These are phyloP conservation scores for Vitis hybrid DNA, from an alignment of 177 flowering plant species.

Conservation along the genomic window DNA sequence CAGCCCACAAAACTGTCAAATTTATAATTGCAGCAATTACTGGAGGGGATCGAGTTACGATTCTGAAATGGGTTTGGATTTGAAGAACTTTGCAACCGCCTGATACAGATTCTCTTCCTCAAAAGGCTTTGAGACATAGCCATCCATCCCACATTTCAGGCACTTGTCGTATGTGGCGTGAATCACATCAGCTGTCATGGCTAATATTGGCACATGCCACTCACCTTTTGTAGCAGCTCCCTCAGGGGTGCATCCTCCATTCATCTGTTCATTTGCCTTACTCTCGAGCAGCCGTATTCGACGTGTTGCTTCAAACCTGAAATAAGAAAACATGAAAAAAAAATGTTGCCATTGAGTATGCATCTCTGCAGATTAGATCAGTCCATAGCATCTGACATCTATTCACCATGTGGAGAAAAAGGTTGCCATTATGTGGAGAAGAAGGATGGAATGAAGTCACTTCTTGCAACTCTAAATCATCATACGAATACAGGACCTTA, in stretches of 20 bases:
- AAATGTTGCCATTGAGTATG: too few species aligned
- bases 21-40: neutral
- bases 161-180: constrained; percentile 87
- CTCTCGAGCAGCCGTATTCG: constrained; percentile 72
- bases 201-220: constrained; percentile 83
- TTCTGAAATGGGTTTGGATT: constrained; percentile 37
- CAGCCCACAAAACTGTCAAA: neutral
- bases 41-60: constrained; percentile 14
- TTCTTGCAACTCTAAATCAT: neutral
- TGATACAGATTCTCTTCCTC: constrained; percentile 82
- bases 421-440: neutral
- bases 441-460: neutral
- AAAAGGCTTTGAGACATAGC: constrained; percentile 92
- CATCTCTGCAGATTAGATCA: too few species aligned
- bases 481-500: neutral
- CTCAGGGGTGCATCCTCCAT: constrained; percentile 19
- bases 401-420: neutral
- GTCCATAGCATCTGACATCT: neutral
- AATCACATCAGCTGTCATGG: constrained; percentile 96
- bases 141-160: constrained; percentile 85
- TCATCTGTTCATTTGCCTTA: constrained; percentile 43
- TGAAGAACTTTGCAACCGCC: constrained; percentile 75
- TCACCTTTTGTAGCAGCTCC: constrained; percentile 20
- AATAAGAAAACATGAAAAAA: constrained; percentile 4
- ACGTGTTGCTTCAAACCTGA: constrained; percentile 85